phyloP scores from a whole-genome alignment of 2,329 filamentous ascomycete genomes.

The Aspergillus fumigatiaffinis region DNA sequence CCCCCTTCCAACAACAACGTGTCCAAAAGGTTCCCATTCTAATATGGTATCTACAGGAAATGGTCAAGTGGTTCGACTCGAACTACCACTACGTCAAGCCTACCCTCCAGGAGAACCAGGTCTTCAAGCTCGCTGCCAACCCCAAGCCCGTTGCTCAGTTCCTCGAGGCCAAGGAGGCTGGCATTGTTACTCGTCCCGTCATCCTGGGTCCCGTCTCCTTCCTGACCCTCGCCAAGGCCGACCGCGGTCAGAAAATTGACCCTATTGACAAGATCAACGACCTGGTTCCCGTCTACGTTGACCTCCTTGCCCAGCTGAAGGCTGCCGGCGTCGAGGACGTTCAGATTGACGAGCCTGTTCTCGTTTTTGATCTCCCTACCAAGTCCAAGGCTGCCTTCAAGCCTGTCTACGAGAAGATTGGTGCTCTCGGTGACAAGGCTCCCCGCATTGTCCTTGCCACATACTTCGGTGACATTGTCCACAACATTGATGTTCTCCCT shows the following conservation, averaged over 20 bases:
- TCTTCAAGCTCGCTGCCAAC: slow-evolving; percentile 79
- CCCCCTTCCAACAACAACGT: background rate
- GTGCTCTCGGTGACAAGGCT: slow-evolving; percentile 66
- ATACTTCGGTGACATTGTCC: slow-evolving; percentile 98
- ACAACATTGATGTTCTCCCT: slow-evolving; percentile 92
- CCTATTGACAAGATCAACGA: slow-evolving; percentile 92
- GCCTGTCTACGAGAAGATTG: slow-evolving; percentile 89
- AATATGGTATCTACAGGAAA: slow-evolving; percentile 58
- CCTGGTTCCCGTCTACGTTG: slow-evolving; percentile 89
- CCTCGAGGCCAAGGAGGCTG: slow-evolving; percentile 96
- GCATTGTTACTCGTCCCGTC: slow-evolving; percentile 88
- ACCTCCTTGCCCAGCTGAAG: slow-evolving; percentile 92
- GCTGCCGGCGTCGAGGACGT: slow-evolving; percentile 91
- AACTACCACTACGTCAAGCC: slow-evolving; percentile 99
- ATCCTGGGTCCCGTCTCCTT: slow-evolving; percentile 95
- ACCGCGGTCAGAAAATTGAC: slow-evolving; percentile 87
- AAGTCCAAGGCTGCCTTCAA: slow-evolving; percentile 97
- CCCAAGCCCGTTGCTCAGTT: slow-evolving; percentile 95
- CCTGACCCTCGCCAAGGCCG: slow-evolving; percentile 95
- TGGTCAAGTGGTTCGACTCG: slow-evolving; percentile 99
- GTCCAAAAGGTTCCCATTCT: slow-evolving; percentile 13
- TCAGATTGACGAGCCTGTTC: slow-evolving; percentile 96
- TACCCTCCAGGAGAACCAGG: slow-evolving; percentile 93
- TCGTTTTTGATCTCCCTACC: slow-evolving; percentile 87
- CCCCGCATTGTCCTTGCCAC: slow-evolving; percentile 89